Percentiles rank a stretch among this genome's conserved stretches.
phyloP scores from a whole-genome alignment of 768 basidiomycete genomes.

The Hemileccinum impolitum region DNA sequence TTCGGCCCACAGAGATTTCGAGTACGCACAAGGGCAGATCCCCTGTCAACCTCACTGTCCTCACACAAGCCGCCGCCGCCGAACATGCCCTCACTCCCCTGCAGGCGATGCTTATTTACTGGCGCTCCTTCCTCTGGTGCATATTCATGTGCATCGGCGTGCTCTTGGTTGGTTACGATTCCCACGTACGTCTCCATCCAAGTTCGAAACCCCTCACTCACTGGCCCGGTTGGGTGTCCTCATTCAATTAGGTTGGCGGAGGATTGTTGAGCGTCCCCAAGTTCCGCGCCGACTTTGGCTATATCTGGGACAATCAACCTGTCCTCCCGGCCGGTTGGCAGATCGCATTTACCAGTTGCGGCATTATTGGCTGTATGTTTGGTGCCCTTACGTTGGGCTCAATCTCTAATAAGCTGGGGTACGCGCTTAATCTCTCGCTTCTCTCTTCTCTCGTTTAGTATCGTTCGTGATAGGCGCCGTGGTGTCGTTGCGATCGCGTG shows the following conservation, averaged over 20 bases:
- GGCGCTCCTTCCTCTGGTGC: conserved; percentile 26
- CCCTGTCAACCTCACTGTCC: conserved; percentile 13
- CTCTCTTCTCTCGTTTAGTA: background rate
- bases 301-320: background rate
- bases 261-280: conserved; percentile 21
- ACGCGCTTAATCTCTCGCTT: background rate
- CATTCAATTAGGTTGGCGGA: conserved; percentile 13
- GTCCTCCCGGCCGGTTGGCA: conserved; percentile 28
- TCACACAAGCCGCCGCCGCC: conserved; percentile 20
- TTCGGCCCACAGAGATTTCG: background rate
- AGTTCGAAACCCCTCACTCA: background rate
- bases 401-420: conserved; percentile 22
- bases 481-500: conserved; percentile 22
- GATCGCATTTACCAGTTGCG: conserved; percentile 24
- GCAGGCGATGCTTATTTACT: conserved; percentile 18
- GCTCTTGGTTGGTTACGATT: conserved; percentile 26
- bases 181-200: conserved; percentile 13
- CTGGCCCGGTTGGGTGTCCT: too few species aligned
- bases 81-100: conserved; percentile 20
- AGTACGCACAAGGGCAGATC: conserved; percentile 6
- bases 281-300: conserved; percentile 28
- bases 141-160: conserved; percentile 22
- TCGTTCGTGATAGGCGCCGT: conserved; percentile 13
- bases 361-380: conserved; percentile 25
- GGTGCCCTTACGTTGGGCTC: conserved; percentile 24